phyloP scores from a whole-genome alignment of 2,329 filamentous ascomycete species.

The Xylariaceae sp. region DNA sequence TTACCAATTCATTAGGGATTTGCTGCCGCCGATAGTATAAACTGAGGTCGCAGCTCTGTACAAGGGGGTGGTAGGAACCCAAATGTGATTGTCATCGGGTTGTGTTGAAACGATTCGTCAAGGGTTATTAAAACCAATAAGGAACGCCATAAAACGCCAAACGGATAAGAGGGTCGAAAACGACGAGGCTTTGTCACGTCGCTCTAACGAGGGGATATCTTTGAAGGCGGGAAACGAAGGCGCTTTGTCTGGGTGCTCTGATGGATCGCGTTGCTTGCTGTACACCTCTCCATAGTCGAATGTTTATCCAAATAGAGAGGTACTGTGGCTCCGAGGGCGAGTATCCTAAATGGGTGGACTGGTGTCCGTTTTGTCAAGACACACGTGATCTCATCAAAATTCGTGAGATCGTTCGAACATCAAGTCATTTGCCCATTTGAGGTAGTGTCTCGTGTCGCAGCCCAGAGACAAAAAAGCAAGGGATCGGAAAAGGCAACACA shows the following conservation, averaged over 20 bases:
- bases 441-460: no score
- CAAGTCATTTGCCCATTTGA: no score
- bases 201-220: constrained; percentile 5
- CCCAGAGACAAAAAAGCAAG: no score
- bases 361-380: background rate
- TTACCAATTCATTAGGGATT: constrained; percentile 15
- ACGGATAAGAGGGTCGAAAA: constrained; percentile 1
- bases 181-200: constrained; percentile 5
- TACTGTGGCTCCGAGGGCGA: background rate
- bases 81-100: constrained; percentile 16
- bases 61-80: constrained; percentile 7
- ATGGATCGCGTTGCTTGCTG: background rate
- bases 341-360: constrained; percentile 10
- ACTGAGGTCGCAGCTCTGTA: constrained; percentile 2
- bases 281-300: background rate
- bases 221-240: background rate
- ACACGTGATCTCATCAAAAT: constrained; percentile 1
- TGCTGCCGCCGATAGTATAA: constrained; percentile 2
- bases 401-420: constrained; percentile 3
- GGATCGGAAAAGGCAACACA: no score
- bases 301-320: constrained; percentile 11
- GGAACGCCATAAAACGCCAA: constrained; percentile 15
- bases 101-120: constrained; percentile 9
- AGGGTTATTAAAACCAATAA: constrained; percentile 6
- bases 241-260: background rate